Base-by-base conservation (phyloP, 2,329 filamentous ascomycete species). In the Fusarium humuli region DNA sequence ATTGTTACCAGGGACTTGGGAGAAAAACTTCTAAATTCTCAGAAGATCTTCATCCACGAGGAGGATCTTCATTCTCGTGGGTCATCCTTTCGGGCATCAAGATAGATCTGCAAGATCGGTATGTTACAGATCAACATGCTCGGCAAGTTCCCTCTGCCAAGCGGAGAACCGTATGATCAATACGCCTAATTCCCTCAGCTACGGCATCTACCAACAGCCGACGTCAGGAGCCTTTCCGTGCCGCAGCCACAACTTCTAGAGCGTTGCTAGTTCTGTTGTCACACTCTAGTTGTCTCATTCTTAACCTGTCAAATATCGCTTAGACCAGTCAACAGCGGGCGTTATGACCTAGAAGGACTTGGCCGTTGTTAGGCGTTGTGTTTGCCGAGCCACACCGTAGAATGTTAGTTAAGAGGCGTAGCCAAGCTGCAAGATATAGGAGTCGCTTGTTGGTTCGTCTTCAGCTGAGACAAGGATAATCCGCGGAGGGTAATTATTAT, bases 221-320 rank as follows among this genome's bases (percentile, higher is more conserved):
- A 10, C 23, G 6, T 23, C 48, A 41, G 32, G 48, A 25, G 18
- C 9, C 18, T 27, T 40, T 41, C 48, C 32, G 23, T 16, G 48
- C 48, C 32, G 48, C 32, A 52, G 48, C 48, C 48, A 52, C 32
- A 52, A 41, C 32, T 52, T 52, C 32, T 41, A 52, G 16, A 52
- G 48, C 30, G 48, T 41, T 52, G 12, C 47, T 50, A 50, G 47
- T 50, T 6, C 34, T 37, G 18, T n/a, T 37, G 34, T 37, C 18
- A 12, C 34, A 37, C 9, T 37, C 32, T 10, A 37, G 32, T 37
- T 37, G 32, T 37, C 34, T 37, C 34, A 18, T n/a, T 37, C 10
- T n/a, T 37, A n/a, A 37, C 34, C 10, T 37, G 34, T 37, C 34
- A 37, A 37, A 37, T 37, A n/a, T 37, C 34, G 34, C 34, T 37